Conservation (phyloP, 371 early-diverging fungal genomes). For the Zancudomyces culisetae region DNA sequence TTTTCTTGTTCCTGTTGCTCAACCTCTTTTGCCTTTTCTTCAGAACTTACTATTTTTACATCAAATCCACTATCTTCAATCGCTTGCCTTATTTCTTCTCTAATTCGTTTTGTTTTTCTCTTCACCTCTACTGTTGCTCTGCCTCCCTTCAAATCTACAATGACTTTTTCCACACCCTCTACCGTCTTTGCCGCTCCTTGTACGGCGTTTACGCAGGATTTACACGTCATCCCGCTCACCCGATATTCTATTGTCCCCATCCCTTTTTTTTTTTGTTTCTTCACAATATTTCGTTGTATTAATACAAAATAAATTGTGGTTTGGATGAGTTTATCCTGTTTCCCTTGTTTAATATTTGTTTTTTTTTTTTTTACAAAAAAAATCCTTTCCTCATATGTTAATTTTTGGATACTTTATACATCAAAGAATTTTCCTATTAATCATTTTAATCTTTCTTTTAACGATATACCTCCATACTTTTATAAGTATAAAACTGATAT, state of each 20-base stretch:
- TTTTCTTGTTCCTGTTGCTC: background rate
- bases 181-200: slow-evolving; percentile 25
- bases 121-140: slow-evolving; percentile 14
- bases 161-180: slow-evolving; percentile 5
- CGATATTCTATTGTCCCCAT: slow-evolving; percentile 1
- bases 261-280: no score
- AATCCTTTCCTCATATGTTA: no score
- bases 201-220: slow-evolving; percentile 57
- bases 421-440: no score
- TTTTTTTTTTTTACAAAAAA: no score
- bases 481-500: no score
- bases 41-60: slow-evolving; percentile 1
- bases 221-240: slow-evolving; percentile 70
- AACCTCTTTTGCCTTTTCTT: background rate
- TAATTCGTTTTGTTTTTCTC: slow-evolving; percentile 4
- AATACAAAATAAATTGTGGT: no score
- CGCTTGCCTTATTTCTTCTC: slow-evolving; percentile 17
- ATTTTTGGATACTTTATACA: no score
- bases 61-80: slow-evolving; percentile 44
- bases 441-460: no score
- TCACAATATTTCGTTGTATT: no score
- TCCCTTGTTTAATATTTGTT: no score
- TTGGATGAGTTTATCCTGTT: no score
- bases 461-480: no score
- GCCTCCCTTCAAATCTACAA: slow-evolving; percentile 10